Evolutionary conservation across 345 rosid genomes (phyloP), one percentile per base, ranked within the genome.

Genomic region (Isatis tinctoria): DNA sequence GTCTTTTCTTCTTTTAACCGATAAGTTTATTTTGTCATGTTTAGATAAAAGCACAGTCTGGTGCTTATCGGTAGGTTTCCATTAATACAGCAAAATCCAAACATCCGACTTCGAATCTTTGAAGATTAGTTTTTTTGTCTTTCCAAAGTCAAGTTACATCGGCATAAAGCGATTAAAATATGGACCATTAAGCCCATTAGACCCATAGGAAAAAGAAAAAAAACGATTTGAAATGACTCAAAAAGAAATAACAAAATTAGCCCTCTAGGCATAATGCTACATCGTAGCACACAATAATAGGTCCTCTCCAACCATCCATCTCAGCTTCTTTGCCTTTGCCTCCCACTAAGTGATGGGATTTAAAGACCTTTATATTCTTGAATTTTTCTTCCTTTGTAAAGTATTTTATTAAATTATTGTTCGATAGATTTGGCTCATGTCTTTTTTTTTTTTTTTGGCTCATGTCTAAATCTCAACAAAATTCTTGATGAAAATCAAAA

Each of bases 261-360:
- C 22, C 72, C 1, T 58, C 18, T 67, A 58, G 26, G 37, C 30
- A 16, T 67, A 74, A 59, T 58, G 73, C 73, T 47, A 20, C 60
- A 58, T 27, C 67, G 24, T 65, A 73, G 71, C 72, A 56, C 35
- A 27, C 30, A 57, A 47, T 14, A 66, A 20, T n/a, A 43, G 65
- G 49, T 41, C 30, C 13, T 76, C 64, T 53, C 41, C 70, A 69
- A 12, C 65, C 75, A 76, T 69, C 53, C 66, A 69, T 68, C 47
- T 51, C 41, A 40, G 22, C 49, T 35, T 52, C 79, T 32, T 69
- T 32, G 69, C 70, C 49, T 69, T 61, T 53, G 11, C 20, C 56
- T 32, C 26, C 73, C 69, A 76, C 69, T 51, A 69, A 76, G 63
- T 76, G 70, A 62, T 69, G 70, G 65, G 75, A 76, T 54, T 61